These are phyloP conservation scores for Ganoderma multipileum DNA, from an alignment of 1,284 basidiomycete genomes.

Conservation along the genomic window DNA sequence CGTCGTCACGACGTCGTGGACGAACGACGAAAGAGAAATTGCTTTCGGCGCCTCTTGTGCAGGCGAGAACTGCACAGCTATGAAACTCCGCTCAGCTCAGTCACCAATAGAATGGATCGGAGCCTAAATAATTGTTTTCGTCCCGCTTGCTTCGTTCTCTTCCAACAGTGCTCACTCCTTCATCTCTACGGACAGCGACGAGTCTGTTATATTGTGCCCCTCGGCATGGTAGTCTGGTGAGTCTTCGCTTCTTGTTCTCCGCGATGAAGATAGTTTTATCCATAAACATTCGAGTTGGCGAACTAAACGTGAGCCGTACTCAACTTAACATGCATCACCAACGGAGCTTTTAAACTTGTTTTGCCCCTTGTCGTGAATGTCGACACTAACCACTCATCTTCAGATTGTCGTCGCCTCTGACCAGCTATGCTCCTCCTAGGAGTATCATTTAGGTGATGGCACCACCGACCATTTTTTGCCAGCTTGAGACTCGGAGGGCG, in stretches of 20 bases:
- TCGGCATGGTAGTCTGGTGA: conserved; percentile 28
- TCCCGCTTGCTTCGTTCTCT: no score
- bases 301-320: conserved; percentile 71
- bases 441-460: no score
- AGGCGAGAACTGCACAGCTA: conserved; percentile 39
- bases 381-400: neutral
- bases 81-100: conserved; percentile 35
- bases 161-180: no score
- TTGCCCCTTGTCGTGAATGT: neutral
- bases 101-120: neutral
- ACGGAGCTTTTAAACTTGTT: conserved; percentile 52
- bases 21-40: neutral
- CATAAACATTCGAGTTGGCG: conserved; percentile 70
- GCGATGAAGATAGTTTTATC: conserved; percentile 66
- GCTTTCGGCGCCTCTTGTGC: conserved; percentile 28
- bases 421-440: no score
- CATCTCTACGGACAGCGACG: neutral
- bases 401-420: neutral
- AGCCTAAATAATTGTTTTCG: neutral
- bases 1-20: neutral
- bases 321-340: conserved; percentile 83
- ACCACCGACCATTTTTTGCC: no score
- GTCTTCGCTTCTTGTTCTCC: conserved; percentile 19
- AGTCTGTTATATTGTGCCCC: neutral
- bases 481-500: neutral